A percentile compares a stretch with the other conserved stretches of the same genome.
Evolutionary conservation across 805 yeast species (phyloP).

Genomic region (Blastobotrys attinorum): DNA sequence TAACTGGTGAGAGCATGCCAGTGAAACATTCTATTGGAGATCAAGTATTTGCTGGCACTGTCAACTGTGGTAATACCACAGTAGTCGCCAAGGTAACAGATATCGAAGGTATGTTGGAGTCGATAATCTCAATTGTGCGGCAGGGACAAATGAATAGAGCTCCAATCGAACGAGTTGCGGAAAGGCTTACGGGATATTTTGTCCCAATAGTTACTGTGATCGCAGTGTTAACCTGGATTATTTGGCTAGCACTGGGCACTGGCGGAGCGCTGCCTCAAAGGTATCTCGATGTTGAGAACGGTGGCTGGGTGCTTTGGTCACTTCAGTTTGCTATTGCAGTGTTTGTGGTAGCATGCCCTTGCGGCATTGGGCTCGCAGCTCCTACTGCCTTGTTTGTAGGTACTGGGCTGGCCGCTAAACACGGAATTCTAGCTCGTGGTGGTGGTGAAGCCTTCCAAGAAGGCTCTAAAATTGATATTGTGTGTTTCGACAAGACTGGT

Average conservation of each 20-base stretch:
- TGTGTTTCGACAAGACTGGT: conserved; percentile 76
- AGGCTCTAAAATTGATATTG: conserved; percentile 52
- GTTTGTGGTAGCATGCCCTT: conserved; percentile 78
- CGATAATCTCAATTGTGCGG: conserved; percentile 60
- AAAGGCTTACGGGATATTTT: conserved; percentile 57
- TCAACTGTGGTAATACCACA: conserved; percentile 50
- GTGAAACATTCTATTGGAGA: conserved; percentile 52
- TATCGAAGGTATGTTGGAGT: conserved; percentile 57
- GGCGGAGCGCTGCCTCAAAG: conserved; percentile 44
- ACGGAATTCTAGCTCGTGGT: conserved; percentile 69
- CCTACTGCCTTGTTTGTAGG: conserved; percentile 81
- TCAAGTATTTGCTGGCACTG: conserved; percentile 65
- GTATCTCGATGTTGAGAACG: conserved; percentile 56
- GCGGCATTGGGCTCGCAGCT: conserved; percentile 80
- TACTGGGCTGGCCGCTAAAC: conserved; percentile 67
- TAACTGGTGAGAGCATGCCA: conserved; percentile 77
- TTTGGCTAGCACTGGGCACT: conserved; percentile 57
- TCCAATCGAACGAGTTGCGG: conserved; percentile 67
- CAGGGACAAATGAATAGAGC: conserved; percentile 68
- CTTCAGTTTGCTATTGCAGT: conserved; percentile 71
- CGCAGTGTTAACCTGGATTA: conserved; percentile 57
- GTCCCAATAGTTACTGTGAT: conserved; percentile 59
- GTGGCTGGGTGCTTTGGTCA: conserved; percentile 76
- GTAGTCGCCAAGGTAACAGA: conserved; percentile 50
- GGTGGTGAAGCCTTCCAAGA: conserved; percentile 82